phyloP scores from a whole-genome alignment of 2,329 filamentous ascomycete genomes.

The Fonsecaea nubica region DNA sequence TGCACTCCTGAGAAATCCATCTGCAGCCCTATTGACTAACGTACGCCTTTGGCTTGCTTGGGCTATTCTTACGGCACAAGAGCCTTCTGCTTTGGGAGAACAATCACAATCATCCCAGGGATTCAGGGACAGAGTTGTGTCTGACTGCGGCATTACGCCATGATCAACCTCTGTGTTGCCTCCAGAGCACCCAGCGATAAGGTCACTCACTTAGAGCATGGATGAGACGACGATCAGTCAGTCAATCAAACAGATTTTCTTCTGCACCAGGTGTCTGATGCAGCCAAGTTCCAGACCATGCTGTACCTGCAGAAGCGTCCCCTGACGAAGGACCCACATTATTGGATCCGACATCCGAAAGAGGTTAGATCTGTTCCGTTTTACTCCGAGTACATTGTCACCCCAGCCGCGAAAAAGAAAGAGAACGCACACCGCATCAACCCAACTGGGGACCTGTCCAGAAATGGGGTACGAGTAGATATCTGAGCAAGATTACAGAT shows the following conservation, averaged over 20 bases:
- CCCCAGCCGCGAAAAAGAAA: background rate
- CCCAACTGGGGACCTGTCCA: background rate
- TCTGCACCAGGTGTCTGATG: background rate
- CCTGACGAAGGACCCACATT: background rate
- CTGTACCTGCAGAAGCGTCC: slow-evolving; percentile 7
- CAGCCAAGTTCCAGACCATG: slow-evolving; percentile 6
- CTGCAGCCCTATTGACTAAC: slow-evolving; percentile 10
- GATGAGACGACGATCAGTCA: slow-evolving; percentile 5
- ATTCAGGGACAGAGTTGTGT: background rate
- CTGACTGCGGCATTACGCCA: background rate
- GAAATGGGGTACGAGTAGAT: background rate
- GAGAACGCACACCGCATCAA: background rate
- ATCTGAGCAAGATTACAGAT: background rate
- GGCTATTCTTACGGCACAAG: background rate
- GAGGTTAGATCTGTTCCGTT: background rate
- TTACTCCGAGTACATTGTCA: background rate
- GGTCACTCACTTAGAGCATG: background rate
- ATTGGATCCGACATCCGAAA: background rate
- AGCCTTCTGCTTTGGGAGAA: background rate
- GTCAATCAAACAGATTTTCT: background rate
- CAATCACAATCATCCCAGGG: background rate
- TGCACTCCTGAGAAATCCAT: slow-evolving; percentile 4
- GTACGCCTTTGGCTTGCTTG: background rate
- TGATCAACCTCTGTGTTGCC: background rate
- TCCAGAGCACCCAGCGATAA: background rate